Conservation (phyloP, 2,329 filamentous ascomycete species). For the Penicillium sp. region DNA sequence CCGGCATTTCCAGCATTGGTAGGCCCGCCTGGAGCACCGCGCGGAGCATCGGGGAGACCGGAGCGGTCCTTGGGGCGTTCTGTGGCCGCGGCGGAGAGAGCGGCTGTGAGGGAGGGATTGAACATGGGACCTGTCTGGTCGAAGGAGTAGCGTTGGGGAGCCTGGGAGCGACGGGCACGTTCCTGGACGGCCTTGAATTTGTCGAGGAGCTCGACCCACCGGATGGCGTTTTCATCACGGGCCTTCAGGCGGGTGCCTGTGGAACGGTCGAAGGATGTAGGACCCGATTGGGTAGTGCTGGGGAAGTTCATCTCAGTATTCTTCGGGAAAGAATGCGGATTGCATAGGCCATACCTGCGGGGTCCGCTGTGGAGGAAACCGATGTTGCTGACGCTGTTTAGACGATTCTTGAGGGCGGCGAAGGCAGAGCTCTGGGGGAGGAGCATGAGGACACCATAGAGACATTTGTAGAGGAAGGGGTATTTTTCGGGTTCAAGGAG, state of each 20-base stretch:
- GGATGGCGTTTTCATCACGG: constrained; percentile 79
- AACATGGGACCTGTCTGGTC: constrained; percentile 55
- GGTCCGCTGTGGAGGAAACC: constrained; percentile 85
- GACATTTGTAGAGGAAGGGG: constrained; percentile 93
- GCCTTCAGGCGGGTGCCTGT: constrained; percentile 70
- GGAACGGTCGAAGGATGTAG: constrained; percentile 67
- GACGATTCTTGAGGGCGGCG: constrained; percentile 89
- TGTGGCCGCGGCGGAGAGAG: constrained; percentile 31
- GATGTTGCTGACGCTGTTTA: constrained; percentile 96
- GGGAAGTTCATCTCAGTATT: constrained; percentile 3
- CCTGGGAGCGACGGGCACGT: constrained; percentile 69
- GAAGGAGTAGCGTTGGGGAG: constrained; percentile 43
- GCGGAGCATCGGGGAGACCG: constrained; percentile 35
- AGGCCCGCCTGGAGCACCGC: constrained; percentile 20
- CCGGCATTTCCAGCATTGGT: constrained; percentile 38
- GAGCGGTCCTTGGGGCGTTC: constrained; percentile 34
- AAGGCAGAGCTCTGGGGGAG: constrained; percentile 98
- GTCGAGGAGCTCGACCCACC: constrained; percentile 89
- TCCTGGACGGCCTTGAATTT: constrained; percentile 94
- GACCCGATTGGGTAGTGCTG: constrained; percentile 19
- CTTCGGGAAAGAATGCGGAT: neutral
- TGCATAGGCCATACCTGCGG: constrained; percentile 62
- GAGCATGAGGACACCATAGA: constrained; percentile 96
- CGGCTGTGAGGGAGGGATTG: constrained; percentile 33
- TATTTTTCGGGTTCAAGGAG: constrained; percentile 93